phyloP scores from a whole-genome alignment of 805 yeast species.

The Barnettozyma populi region DNA sequence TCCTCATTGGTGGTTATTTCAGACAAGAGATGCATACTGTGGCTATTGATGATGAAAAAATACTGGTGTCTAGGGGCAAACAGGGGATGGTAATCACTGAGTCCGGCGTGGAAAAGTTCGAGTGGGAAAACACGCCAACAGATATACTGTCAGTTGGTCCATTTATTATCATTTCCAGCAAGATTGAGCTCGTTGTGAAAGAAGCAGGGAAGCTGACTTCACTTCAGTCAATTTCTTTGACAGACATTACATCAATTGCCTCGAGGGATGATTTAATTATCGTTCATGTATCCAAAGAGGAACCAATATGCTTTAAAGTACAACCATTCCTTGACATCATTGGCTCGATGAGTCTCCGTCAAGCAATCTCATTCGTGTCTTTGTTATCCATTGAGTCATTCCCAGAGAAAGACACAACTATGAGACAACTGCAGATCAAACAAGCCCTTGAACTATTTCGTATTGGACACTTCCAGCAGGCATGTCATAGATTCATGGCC shows the following conservation, averaged over 20 bases:
- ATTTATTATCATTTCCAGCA: constrained; percentile 5
- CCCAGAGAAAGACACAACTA: constrained; percentile 27
- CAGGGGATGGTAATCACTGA: neutral
- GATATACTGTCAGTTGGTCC: neutral
- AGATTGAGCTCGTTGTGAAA: constrained; percentile 31
- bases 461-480: constrained; percentile 26
- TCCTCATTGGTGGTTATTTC: constrained; percentile 2
- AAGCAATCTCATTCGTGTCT: constrained; percentile 35
- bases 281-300: neutral
- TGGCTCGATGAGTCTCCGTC: constrained; percentile 1
- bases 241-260: constrained; percentile 9
- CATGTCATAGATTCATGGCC: constrained; percentile 42
- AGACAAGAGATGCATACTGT: neutral
- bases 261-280: neutral
- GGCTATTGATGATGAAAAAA: neutral
- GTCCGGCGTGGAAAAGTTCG: neutral
- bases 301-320: neutral
- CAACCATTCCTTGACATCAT: constrained; percentile 1
- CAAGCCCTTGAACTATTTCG: constrained; percentile 32
- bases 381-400: constrained; percentile 27
- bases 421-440: constrained; percentile 40
- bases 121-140: constrained; percentile 10
- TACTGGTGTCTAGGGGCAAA: constrained; percentile 9
- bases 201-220: constrained; percentile 32
- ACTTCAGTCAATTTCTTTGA: constrained; percentile 30